Percentiles rank a stretch among this genome's conserved stretches.
These are phyloP conservation scores for Kazachstania martiniae DNA, from an alignment of 805 yeast genomes.

Conservation along the genomic window DNA sequence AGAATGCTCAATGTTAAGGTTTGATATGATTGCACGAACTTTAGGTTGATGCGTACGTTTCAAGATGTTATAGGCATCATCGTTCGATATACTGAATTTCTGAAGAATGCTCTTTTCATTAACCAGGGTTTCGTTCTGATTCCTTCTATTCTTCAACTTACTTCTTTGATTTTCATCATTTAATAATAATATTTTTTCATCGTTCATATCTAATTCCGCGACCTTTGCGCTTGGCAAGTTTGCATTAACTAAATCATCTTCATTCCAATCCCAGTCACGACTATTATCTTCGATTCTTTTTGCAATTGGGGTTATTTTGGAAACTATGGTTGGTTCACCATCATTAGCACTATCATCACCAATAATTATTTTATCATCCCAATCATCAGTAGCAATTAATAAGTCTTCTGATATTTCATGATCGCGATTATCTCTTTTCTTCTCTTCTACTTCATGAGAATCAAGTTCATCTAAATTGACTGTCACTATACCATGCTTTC, in stretches of 20 bases:
- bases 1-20: slow-evolving; percentile 83
- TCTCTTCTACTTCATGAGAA: slow-evolving; percentile 9
- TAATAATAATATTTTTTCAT: slow-evolving; percentile 58
- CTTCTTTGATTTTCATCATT: slow-evolving; percentile 3
- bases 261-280: slow-evolving; percentile 31
- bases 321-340: slow-evolving; percentile 23
- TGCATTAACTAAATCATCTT: slow-evolving; percentile 69
- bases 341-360: no score
- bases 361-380: slow-evolving; percentile 61
- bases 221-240: slow-evolving; percentile 25
- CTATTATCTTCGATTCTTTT: slow-evolving; percentile 18
- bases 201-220: slow-evolving; percentile 66
- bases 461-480: slow-evolving; percentile 16
- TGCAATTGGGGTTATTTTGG: not conserved
- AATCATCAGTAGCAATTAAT: slow-evolving; percentile 59
- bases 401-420: slow-evolving; percentile 39
- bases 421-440: slow-evolving; percentile 11
- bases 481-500: slow-evolving; percentile 13
- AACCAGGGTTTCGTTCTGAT: slow-evolving; percentile 9
- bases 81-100: slow-evolving; percentile 81
- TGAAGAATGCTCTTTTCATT: slow-evolving; percentile 43
- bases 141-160: slow-evolving; percentile 11
- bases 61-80: slow-evolving; percentile 69
- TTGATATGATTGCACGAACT: slow-evolving; percentile 86
- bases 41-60: slow-evolving; percentile 83